phyloP scores from a whole-genome alignment of 2,329 filamentous ascomycete species.

The Epicoccum sorghinum region DNA sequence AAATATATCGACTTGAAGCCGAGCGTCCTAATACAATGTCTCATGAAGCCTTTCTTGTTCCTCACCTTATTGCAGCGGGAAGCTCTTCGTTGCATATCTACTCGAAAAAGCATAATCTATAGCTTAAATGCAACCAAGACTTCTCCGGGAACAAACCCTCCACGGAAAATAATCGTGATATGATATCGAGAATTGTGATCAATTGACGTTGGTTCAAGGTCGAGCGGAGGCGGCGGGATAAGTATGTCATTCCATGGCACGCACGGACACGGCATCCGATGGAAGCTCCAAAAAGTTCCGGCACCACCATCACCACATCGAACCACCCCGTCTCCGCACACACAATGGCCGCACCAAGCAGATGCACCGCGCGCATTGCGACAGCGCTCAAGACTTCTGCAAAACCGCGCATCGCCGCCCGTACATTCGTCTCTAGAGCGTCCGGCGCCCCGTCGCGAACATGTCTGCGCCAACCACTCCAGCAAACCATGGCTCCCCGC shows the following conservation, averaged over 20 bases:
- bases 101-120: too few species aligned
- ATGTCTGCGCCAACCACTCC: slow-evolving; percentile 22
- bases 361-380: slow-evolving; percentile 30
- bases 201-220: background rate
- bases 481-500: slow-evolving; percentile 10
- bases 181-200: background rate
- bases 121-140: too few species aligned
- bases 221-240: background rate
- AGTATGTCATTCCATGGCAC: slow-evolving; percentile 16
- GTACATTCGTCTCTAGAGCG: slow-evolving; percentile 33
- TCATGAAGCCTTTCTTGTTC: too few species aligned
- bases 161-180: too few species aligned
- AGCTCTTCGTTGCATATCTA: too few species aligned
- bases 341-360: slow-evolving; percentile 36
- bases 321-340: slow-evolving; percentile 4
- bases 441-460: slow-evolving; percentile 20
- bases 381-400: slow-evolving; percentile 18
- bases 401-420: slow-evolving; percentile 26
- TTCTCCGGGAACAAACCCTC: too few species aligned
- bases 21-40: too few species aligned
- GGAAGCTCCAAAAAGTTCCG: slow-evolving; percentile 21
- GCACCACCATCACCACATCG: slow-evolving; percentile 12
- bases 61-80: too few species aligned
- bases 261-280: slow-evolving; percentile 1
- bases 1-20: too few species aligned